phyloP scores from a whole-genome alignment of 2,329 filamentous ascomycete species.

The Simplicillium sp. region DNA sequence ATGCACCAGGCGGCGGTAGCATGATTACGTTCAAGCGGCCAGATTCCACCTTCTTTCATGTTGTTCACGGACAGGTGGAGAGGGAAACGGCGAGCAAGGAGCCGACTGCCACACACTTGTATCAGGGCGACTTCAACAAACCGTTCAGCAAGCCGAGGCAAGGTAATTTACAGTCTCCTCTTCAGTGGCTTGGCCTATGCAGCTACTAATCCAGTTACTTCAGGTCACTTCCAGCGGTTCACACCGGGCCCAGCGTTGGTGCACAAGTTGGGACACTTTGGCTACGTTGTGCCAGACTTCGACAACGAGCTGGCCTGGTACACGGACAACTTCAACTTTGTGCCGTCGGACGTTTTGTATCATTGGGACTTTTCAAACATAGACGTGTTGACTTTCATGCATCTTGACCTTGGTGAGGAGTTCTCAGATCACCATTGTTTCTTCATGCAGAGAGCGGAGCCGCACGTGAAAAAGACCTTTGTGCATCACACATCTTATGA shows the following conservation, averaged over 20 bases:
- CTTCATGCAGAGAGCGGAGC: slow-evolving; percentile 32
- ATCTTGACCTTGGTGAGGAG: slow-evolving; percentile 40
- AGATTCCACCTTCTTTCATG: no score
- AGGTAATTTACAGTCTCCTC: no score
- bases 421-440: slow-evolving; percentile 47
- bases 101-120: no score
- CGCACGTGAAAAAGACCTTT: slow-evolving; percentile 3
- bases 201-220: no score
- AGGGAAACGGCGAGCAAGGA: no score
- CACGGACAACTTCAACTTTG: slow-evolving; percentile 29
- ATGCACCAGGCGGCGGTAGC: no score
- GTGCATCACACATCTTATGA: slow-evolving; percentile 24
- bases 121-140: no score
- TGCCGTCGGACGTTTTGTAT: slow-evolving; percentile 21
- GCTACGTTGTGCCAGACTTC: slow-evolving; percentile 21
- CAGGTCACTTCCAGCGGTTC: slow-evolving; percentile 25
- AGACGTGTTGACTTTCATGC: slow-evolving; percentile 34
- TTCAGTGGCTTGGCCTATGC: no score
- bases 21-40: no score
- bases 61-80: no score
- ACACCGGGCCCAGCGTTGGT: slow-evolving; percentile 20
- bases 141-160: no score
- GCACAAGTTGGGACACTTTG: slow-evolving; percentile 30
- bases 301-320: slow-evolving; percentile 24
- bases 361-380: slow-evolving; percentile 5